Evolutionary conservation across 2,329 filamentous ascomycete genomes (phyloP).

Genomic region (Pseudopithomyces chartarum): DNA sequence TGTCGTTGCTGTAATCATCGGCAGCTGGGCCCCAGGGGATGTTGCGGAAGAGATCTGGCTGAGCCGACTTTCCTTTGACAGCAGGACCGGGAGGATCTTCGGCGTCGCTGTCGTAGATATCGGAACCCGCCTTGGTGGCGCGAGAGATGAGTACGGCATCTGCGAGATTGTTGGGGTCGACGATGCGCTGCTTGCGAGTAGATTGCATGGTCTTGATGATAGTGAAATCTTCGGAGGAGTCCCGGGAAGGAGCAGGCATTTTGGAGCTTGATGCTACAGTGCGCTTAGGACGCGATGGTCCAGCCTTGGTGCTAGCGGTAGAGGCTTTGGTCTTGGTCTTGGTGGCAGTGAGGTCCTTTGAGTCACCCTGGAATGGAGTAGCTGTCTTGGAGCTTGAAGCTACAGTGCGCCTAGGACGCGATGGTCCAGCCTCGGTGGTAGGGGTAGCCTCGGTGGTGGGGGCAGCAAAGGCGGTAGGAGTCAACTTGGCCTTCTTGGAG

Average conservation of each 20-base stretch:
- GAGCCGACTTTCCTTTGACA: slow-evolving; percentile 19
- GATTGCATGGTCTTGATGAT: slow-evolving; percentile 14
- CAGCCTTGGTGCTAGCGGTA: neutral
- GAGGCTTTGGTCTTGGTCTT: neutral
- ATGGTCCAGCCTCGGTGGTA: neutral
- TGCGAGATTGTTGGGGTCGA: slow-evolving; percentile 20
- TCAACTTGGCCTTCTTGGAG: neutral
- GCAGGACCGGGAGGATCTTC: slow-evolving; percentile 21
- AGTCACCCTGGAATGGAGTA: neutral
- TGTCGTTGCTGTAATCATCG: slow-evolving; percentile 14
- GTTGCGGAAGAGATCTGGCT: slow-evolving; percentile 31
- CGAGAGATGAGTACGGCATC: slow-evolving; percentile 25
- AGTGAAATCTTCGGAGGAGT: slow-evolving; percentile 1
- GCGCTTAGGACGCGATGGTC: neutral
- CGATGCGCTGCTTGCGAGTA: slow-evolving; percentile 28
- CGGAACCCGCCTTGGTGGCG: slow-evolving; percentile 23
- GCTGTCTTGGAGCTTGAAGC: neutral
- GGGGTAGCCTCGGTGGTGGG: neutral
- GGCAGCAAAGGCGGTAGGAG: no score
- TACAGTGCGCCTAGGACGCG: no score
- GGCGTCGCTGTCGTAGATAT: slow-evolving; percentile 35
- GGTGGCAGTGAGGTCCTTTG: neutral
- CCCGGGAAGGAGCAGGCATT: neutral
- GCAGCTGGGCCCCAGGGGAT: slow-evolving; percentile 28
- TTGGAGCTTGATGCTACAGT: neutral